Evolutionary conservation across 768 basidiomycete genomes (phyloP).

Genomic region (Aureoboletus auriporus): DNA sequence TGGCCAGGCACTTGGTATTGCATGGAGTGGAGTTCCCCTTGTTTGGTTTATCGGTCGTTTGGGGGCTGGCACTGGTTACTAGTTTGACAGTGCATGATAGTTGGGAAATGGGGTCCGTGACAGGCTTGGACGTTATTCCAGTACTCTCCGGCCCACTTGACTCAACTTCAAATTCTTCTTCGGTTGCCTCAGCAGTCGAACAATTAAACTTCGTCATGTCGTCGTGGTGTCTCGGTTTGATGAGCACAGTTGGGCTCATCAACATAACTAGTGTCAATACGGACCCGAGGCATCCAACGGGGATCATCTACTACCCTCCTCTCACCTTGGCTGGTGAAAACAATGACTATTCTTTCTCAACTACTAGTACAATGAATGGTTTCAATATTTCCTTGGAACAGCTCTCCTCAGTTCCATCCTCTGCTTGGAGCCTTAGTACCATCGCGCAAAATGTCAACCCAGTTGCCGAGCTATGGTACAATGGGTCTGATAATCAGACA

Average conservation of each 20-base stretch:
- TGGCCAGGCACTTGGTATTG: slow-evolving; percentile 2
- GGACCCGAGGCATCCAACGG: not conserved
- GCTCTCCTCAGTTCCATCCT: slow-evolving; percentile 8
- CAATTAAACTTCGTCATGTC: slow-evolving; percentile 1
- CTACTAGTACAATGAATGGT: slow-evolving; percentile 7
- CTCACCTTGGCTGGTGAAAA: not conserved
- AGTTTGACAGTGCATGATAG: slow-evolving; percentile 9
- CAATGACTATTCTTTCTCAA: not conserved
- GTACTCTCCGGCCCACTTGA: slow-evolving; percentile 5
- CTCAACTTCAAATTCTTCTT: not conserved
- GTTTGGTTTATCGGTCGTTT: slow-evolving; percentile 7
- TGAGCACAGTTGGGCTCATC: slow-evolving; percentile 4
- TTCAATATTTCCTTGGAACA: slow-evolving; percentile 14
- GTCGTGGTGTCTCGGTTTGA: slow-evolving; percentile 1
- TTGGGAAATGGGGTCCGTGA: slow-evolving; percentile 1
- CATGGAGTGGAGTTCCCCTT: slow-evolving; percentile 8
- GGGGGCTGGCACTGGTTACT: slow-evolving; percentile 11
- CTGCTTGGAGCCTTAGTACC: slow-evolving; percentile 5
- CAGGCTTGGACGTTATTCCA: not conserved
- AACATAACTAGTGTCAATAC: not conserved
- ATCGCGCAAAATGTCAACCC: not conserved
- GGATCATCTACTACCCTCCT: slow-evolving; percentile 13
- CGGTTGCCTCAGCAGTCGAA: not conserved
- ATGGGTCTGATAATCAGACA: slow-evolving; percentile 4
- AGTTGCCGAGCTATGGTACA: not conserved